Evolutionary conservation across 257 asterid species (phyloP), one percentile per base, ranked within the genome.

Genomic region (Ilex asprella): DNA sequence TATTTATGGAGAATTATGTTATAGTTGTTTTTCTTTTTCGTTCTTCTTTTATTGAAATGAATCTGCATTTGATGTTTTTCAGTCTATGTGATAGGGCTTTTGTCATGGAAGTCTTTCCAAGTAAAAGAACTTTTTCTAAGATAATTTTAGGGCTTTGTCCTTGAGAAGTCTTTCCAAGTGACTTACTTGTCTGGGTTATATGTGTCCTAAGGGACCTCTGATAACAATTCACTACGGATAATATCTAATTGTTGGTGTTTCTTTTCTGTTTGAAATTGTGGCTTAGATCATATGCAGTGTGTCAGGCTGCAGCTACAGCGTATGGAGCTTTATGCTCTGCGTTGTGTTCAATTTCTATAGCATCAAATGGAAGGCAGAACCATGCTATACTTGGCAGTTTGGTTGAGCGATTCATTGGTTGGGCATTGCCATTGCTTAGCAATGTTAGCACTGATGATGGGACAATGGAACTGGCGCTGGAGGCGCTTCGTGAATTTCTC

Each of bases 341-440:
- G 16, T 63, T 89, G 66, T 83, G 96, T 73, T 83, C 92, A 56
- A 73, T 83, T 61, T 81, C 82, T 35, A 69, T 79, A 55, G 71
- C 88, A 72, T 69, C 97, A 61, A 87, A 79, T 72, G 97, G 95
- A 75, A 92, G 96, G 82, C 97, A 89, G 81, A 89, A 78, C 79
- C 85, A 81, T 73, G 87, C 65, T 30, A 64, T 92, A 62, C 86
- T 85, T 66, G 80, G 85, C 53, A 75, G 84, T 77, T 79, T 83
- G 74, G 75, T 89, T 59, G 99, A 92, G 67, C 82, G 85, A 75
- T 92, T 89, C 80, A 76, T 89, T 77, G 91, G 89, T 64, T 93
- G 99, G 99, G 88, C 99, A 16, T 69, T 93, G 72, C 95, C 94
- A 11, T 80, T 84, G 63, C 77, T 87, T 63, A 78, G 81, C 51